phyloP scores from a whole-genome alignment of 1,139 yeast species.

The Pichia sp. region DNA sequence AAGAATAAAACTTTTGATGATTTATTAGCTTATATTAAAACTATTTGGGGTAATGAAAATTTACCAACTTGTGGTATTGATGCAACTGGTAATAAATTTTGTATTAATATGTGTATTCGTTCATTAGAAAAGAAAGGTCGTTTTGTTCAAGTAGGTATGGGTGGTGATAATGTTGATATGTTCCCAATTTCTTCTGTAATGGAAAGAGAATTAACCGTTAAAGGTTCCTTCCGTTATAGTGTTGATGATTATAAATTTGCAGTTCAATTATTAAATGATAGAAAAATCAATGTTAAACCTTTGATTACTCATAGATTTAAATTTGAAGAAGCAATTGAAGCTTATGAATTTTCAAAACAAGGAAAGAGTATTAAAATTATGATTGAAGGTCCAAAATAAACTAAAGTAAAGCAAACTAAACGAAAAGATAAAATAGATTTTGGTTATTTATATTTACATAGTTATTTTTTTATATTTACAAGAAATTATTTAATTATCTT shows the following conservation, averaged over 20 bases:
- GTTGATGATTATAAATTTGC: conserved; percentile 74
- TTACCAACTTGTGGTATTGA: conserved; percentile 51
- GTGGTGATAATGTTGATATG: conserved; percentile 37
- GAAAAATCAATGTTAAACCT: conserved; percentile 54
- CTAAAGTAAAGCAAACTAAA: too few relatives aligned
- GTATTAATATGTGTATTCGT: conserved; percentile 45
- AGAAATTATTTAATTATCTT: background rate
- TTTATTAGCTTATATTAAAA: conserved; percentile 20
- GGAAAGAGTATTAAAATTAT: conserved; percentile 58
- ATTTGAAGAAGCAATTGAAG: conserved; percentile 71
- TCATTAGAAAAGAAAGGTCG: conserved; percentile 44
- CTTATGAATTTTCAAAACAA: conserved; percentile 60
- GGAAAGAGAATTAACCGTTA: conserved; percentile 61
- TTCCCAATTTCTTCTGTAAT: conserved; percentile 74
- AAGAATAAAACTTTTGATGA: conserved; percentile 35
- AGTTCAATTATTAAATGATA: conserved; percentile 58
- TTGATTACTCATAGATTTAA: conserved; percentile 74
- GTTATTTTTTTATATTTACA: background rate
- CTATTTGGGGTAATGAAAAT: conserved; percentile 35
- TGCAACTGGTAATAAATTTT: conserved; percentile 49
- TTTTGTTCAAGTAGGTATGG: conserved; percentile 56
- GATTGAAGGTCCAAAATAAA: conserved; percentile 43
- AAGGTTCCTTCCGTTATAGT: conserved; percentile 78
- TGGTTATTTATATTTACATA: background rate
- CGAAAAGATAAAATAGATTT: too few relatives aligned